Conservation (phyloP, 2,329 filamentous ascomycete genomes). For the Penicillium sp. region DNA sequence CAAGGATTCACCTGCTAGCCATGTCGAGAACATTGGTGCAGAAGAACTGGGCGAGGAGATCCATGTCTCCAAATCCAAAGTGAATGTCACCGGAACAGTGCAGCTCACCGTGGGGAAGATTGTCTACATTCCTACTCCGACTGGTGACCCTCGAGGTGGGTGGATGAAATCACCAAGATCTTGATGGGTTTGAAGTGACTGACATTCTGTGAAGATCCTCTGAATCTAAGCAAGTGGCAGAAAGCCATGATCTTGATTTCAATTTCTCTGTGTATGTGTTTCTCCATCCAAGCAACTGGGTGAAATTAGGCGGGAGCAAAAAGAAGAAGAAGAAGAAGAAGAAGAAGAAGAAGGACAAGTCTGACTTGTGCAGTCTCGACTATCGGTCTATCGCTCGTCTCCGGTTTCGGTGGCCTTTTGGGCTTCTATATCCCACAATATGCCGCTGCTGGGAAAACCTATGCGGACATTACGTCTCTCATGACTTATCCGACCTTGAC, state of each 20-base stretch:
- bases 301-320: no score
- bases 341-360: background rate
- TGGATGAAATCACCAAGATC: background rate
- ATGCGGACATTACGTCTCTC: constrained; percentile 37
- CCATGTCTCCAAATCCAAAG: background rate
- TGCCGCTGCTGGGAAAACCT: constrained; percentile 29
- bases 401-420: constrained; percentile 40
- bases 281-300: background rate
- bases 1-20: background rate
- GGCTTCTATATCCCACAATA: constrained; percentile 40
- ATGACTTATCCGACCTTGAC: constrained; percentile 32
- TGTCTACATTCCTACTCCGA: constrained; percentile 33
- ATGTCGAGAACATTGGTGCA: background rate
- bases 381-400: constrained; percentile 35
- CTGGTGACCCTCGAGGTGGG: constrained; percentile 27
- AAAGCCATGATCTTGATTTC: constrained; percentile 24
- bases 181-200: background rate
- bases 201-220: constrained; percentile 16
- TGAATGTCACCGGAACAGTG: constrained; percentile 21
- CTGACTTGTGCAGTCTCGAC: constrained; percentile 34
- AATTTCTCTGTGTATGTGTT: constrained; percentile 22
- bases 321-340: background rate
- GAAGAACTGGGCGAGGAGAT: background rate
- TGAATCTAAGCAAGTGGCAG: constrained; percentile 26
- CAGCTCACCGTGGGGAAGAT: constrained; percentile 28